Evolutionary conservation across 179 eudicot species (phyloP), one percentile per base, ranked within the genome.

Genomic region (Nepenthes alata): DNA sequence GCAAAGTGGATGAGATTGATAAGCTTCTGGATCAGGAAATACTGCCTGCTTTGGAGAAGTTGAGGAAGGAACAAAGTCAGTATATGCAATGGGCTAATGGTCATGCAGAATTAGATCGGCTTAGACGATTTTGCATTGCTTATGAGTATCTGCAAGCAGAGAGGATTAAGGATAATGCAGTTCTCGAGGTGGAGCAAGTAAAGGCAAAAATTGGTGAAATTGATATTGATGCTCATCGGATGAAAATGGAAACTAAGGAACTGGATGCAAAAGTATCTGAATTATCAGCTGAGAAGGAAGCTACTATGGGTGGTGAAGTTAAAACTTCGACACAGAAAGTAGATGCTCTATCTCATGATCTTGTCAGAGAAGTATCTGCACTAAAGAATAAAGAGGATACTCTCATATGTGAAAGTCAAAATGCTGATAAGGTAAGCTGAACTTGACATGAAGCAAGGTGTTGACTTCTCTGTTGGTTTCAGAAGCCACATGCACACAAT

Each of bases 61-160:
- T 93, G 79, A 83, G 95, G 78, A 93, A 87, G 67, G 97, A 93
- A 68, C 74, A 89, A 64, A 81, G 79, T 86, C 97, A 93, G 69
- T 93, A 93, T 68, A 83, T 89, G 97, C 98, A 90, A 70, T 93
- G 99, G 99, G 80, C 97, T 61, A 85, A 90, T 62, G 95, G 96
- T 34, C 85, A 82, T 80, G 97, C 94, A 37, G 96, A 90, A 67
- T 62, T 94, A 53, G 97, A 94, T 67, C 77, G 89, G 25, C 87
- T 94, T 35, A 94, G 74, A 77, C 79, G 99, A 72, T 90, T 85
- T 54, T 94, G 99, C 68, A 80, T 94, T 74, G 99, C 99, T 58
- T 87, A 70, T 77, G 99, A 90, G 67, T 94, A 85, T 77, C 85
- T 83, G 47, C 81, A 85, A 62, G 97, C 91, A 12, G 97, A 94